These are phyloP conservation scores for Phyllostachys edulis DNA, from an alignment of 176 grass and related monocot species.

Conservation along the genomic window DNA sequence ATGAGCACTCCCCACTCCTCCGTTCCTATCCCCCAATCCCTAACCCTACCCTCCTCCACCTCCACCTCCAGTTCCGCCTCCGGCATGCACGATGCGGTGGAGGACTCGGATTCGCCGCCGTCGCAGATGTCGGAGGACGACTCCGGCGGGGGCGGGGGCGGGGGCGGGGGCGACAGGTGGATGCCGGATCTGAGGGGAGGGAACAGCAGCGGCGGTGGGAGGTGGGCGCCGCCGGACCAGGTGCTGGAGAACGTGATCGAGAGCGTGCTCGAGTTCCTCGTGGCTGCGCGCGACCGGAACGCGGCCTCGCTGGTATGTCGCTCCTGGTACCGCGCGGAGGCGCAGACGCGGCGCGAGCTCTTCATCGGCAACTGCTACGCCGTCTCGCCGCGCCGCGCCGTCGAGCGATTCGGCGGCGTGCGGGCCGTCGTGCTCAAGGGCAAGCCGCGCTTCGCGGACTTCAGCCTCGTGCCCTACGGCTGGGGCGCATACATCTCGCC, in stretches of 20 bases:
- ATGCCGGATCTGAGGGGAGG: constrained; percentile 62
- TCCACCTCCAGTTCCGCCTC: constrained; percentile 5
- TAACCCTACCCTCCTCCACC: constrained; percentile 42
- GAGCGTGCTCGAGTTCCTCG: constrained; percentile 83
- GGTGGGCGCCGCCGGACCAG: constrained; percentile 75
- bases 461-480: constrained; percentile 65
- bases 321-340: constrained; percentile 84
- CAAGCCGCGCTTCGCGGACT: constrained; percentile 89
- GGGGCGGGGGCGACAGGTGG: constrained; percentile 36
- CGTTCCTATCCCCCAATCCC: constrained; percentile 46
- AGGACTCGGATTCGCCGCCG: constrained; percentile 43
- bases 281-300: constrained; percentile 68
- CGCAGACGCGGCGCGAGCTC: constrained; percentile 76
- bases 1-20: constrained; percentile 51
- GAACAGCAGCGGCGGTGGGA: constrained; percentile 9
- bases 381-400: constrained; percentile 60
- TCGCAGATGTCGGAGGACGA: constrained; percentile 83
- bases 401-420: constrained; percentile 68
- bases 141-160: constrained; percentile 32
- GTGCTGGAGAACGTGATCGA: constrained; percentile 92
- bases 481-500: constrained; percentile 75
- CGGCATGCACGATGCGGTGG: constrained; percentile 62
- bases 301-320: constrained; percentile 83
- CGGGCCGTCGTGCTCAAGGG: constrained; percentile 82
- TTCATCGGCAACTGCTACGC: constrained; percentile 99